Conservation (phyloP, 768 basidiomycete genomes). For the Naganishia vaughanmartiniae region DNA sequence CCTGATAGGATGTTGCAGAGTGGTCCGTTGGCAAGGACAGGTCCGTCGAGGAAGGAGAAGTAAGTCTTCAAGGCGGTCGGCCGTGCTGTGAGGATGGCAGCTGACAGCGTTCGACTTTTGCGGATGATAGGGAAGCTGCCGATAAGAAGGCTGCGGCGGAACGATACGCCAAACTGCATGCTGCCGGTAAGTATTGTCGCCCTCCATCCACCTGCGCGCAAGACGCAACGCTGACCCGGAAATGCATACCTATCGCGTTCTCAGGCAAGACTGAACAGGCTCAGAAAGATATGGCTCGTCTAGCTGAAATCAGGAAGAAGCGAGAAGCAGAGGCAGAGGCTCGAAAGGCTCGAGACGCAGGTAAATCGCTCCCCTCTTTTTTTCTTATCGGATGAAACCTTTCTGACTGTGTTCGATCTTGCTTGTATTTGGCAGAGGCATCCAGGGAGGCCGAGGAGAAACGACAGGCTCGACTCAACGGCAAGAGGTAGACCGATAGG, state of each 20-base stretch:
- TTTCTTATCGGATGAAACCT: background rate
- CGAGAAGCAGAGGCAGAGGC: conserved; percentile 80
- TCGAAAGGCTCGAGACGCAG: conserved; percentile 24
- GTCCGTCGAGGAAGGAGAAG: conserved; percentile 49
- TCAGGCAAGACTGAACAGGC: conserved; percentile 87
- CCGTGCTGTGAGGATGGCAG: background rate
- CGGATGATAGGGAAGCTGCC: conserved; percentile 69
- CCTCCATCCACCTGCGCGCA: background rate
- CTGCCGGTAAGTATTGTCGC: conserved; percentile 30
- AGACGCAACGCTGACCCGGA: conserved; percentile 49
- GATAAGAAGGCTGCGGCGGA: conserved; percentile 88
- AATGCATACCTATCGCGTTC: conserved; percentile 57
- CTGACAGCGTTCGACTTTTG: background rate
- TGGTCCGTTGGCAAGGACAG: conserved; percentile 31
- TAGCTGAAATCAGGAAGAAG: conserved; percentile 79
- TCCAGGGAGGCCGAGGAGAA: conserved; percentile 29
- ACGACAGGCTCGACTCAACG: conserved; percentile 22
- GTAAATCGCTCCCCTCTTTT: background rate
- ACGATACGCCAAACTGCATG: conserved; percentile 77
- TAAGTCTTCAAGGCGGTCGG: conserved; percentile 33
- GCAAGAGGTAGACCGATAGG: conserved; percentile 16
- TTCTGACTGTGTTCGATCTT: background rate
- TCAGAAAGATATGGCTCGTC: conserved; percentile 78
- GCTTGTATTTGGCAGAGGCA: background rate
- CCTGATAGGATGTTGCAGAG: conserved; percentile 21